A percentile compares a stretch with the other conserved stretches of the same genome.
Evolutionary conservation across 371 early-diverging fungal species (phyloP).

Genomic region (Ordospora pajunii): DNA sequence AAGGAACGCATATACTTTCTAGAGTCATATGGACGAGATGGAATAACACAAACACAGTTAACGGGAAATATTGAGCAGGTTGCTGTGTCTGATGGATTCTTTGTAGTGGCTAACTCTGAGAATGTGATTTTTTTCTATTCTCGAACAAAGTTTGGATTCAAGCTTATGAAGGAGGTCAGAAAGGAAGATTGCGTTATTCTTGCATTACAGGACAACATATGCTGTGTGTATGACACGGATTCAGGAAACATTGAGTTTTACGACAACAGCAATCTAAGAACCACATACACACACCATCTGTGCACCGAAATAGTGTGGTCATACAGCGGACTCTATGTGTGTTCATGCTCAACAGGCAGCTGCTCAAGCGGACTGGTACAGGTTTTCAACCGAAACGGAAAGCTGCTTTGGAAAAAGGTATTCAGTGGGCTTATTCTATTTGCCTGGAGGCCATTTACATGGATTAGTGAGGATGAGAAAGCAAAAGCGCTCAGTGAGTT

Average conservation of each 20-base stretch:
- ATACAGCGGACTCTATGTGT: slow-evolving; percentile 40
- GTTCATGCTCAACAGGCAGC: not conserved
- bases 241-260: slow-evolving; percentile 48
- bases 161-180: slow-evolving; percentile 9
- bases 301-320: slow-evolving; percentile 49
- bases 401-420: slow-evolving; percentile 40
- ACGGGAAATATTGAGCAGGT: not conserved
- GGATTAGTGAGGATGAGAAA: slow-evolving; percentile 8
- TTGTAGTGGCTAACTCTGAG: slow-evolving; percentile 2
- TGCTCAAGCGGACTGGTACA: slow-evolving; percentile 38
- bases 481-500: slow-evolving; percentile 1
- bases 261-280: slow-evolving; percentile 25
- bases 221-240: slow-evolving; percentile 23
- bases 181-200: slow-evolving; percentile 20
- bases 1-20: slow-evolving; percentile 3
- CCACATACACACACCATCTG: slow-evolving; percentile 18
- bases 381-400: slow-evolving; percentile 47
- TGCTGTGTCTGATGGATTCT: slow-evolving; percentile 5
- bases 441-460: slow-evolving; percentile 40
- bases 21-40: slow-evolving; percentile 19
- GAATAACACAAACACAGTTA: slow-evolving; percentile 18
- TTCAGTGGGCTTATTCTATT: slow-evolving; percentile 25
- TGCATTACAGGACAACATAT: not conserved
- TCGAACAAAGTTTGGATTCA: slow-evolving; percentile 11
- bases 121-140: slow-evolving; percentile 28